These are phyloP conservation scores for Chrysoporthe deuterocubensis DNA, from an alignment of 2,329 filamentous ascomycete species.

Conservation along the genomic window DNA sequence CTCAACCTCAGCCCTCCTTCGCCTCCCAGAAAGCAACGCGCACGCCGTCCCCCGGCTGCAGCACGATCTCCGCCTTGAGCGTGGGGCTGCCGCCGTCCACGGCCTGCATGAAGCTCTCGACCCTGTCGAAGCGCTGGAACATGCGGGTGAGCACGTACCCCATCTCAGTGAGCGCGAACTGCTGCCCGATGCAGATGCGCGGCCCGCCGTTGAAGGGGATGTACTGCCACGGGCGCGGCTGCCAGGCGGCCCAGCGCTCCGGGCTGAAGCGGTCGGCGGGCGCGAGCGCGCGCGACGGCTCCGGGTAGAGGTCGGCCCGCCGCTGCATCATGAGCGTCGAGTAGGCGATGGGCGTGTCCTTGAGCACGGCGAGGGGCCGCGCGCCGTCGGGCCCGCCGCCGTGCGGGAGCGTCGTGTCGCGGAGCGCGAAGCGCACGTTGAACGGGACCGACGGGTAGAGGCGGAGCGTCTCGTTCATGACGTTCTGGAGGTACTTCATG, in stretches of 20 bases:
- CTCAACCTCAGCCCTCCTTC: conserved; percentile 31
- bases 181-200: conserved; percentile 77
- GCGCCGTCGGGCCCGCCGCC: conserved; percentile 69
- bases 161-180: conserved; percentile 81
- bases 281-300: conserved; percentile 48
- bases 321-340: conserved; percentile 75
- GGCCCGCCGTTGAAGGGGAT: conserved; percentile 78
- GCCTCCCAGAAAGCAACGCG: conserved; percentile 59
- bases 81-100: conserved; percentile 57
- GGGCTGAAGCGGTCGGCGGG: conserved; percentile 61
- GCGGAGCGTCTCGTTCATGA: conserved; percentile 34
- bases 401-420: conserved; percentile 74
- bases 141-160: conserved; percentile 72
- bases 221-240: conserved; percentile 71
- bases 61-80: conserved; percentile 63
- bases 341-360: conserved; percentile 70
- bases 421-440: conserved; percentile 74
- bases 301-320: conserved; percentile 64
- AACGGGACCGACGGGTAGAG: conserved; percentile 65
- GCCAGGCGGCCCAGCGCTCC: conserved; percentile 68
- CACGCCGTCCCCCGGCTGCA: conserved; percentile 64
- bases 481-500: conserved; percentile 34
- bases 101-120: conserved; percentile 62
- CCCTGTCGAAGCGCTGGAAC: conserved; percentile 70
- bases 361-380: conserved; percentile 66